phyloP scores from a whole-genome alignment of 805 yeast species.

The Saccharomyces kudriavzevii region DNA sequence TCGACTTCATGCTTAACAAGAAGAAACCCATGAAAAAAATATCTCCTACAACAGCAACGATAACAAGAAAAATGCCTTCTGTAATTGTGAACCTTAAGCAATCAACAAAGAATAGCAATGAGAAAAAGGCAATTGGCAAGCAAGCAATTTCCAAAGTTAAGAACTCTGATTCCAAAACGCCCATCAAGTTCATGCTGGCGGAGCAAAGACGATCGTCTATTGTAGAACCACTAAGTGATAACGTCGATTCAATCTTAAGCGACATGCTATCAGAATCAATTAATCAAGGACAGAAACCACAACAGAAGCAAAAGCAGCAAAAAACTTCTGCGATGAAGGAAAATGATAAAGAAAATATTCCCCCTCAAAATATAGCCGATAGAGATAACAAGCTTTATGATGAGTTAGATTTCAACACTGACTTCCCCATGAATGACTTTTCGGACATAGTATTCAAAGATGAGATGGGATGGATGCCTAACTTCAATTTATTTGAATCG shows the following conservation, averaged over 20 bases:
- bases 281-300: neutral
- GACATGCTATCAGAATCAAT: neutral
- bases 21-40: constrained; percentile 9
- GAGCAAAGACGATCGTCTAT: neutral
- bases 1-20: constrained; percentile 29
- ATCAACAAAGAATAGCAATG: neutral
- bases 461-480: constrained; percentile 22
- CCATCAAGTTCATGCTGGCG: constrained; percentile 1
- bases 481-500: constrained; percentile 15
- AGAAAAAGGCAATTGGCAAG: constrained; percentile 1
- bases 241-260: neutral
- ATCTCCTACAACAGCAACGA: constrained; percentile 2
- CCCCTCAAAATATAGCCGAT: constrained; percentile 8
- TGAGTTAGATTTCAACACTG: neutral
- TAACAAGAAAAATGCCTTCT: neutral
- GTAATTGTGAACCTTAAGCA: neutral
- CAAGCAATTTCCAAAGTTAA: neutral
- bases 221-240: neutral
- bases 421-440: constrained; percentile 13
- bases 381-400: neutral
- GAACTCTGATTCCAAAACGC: neutral
- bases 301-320: neutral
- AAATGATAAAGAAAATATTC: constrained; percentile 25
- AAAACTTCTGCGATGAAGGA: constrained; percentile 2
- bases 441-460: constrained; percentile 10